Base-by-base conservation (phyloP, 108 stramenopile genomes). In the Conticribra guillardii region DNA sequence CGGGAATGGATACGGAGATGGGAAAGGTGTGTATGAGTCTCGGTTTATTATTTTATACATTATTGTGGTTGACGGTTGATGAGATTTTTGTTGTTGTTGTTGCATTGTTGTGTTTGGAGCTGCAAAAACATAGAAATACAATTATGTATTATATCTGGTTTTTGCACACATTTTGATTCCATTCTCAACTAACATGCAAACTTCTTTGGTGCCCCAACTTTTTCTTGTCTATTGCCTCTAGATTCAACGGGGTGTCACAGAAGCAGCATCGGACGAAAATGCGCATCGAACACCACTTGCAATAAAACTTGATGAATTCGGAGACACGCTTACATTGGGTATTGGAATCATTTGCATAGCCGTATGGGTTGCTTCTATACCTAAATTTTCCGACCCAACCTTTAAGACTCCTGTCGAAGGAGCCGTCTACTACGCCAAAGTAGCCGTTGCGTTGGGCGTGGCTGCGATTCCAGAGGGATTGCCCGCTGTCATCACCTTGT, bases 401-500 rank as follows among this genome's bases (percentile, higher is more conserved):
- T 98, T 98, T 81, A 79, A 66, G 33, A 76, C 70, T 51, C 58
- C 80, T 22, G 74, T 88, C 69, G 85, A 94, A 69, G 94, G 89
- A 18, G 88, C 92, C 19, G 64, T 99, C n/a, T 92, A 98, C 67
- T 93, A 97, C 79, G 97, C 98, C 71, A 97, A 98, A 73, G 95
- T 98, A 8, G 93, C 98, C 24, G 99, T 99, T 7, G 97, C 98
- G 19, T 83, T 99, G 64, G 98, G 97, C 17, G 99, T 99, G 27
- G 97, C 97, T 0, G 99, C 99, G 15, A 96, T 99, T 67, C 99
- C 99, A 8, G 99, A 99, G 79, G 99, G 99, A 11, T 82, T 99
- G 18, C 99, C 99, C 0, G 95, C 97, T 16, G 97, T 97, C 23
- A 97, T 98, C 55, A 99, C 98, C 14, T 82, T 99, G 19, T 97